phyloP scores from a whole-genome alignment of 306 rosid species.

The Citrullus amarus region DNA sequence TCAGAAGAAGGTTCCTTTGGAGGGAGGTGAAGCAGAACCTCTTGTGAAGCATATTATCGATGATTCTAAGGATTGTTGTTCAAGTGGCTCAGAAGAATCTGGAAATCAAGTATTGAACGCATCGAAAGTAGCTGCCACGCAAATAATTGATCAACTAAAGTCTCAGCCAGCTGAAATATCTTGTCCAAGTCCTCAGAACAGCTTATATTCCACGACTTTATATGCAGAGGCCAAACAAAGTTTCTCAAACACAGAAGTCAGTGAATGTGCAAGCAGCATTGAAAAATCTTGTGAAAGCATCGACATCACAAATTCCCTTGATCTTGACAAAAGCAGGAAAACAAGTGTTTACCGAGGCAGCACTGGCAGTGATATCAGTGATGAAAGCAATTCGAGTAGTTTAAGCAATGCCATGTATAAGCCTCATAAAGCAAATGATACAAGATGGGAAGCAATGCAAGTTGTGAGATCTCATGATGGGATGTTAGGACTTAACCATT shows the following conservation, averaged over 20 bases:
- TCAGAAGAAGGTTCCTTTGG: constrained; percentile 22
- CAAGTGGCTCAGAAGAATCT: constrained; percentile 28
- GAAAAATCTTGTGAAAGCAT: constrained; percentile 56
- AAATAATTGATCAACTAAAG: constrained; percentile 19
- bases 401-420: constrained; percentile 63
- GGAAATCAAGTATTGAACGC: constrained; percentile 22
- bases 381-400: constrained; percentile 75
- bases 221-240: constrained; percentile 85
- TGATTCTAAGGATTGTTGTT: constrained; percentile 25
- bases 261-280: constrained; percentile 58
- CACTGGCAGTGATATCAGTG: constrained; percentile 80
- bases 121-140: constrained; percentile 26
- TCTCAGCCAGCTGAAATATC: constrained; percentile 30
- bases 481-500: constrained; percentile 58
- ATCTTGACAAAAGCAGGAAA: constrained; percentile 66
- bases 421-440: constrained; percentile 79
- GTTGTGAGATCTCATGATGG: constrained; percentile 58
- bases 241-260: constrained; percentile 57
- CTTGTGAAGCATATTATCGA: constrained; percentile 19
- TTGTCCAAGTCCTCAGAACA: constrained; percentile 69
- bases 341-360: constrained; percentile 79
- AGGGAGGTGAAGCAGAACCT: constrained; percentile 35
- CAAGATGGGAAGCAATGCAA: constrained; percentile 93
- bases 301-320: constrained; percentile 43
- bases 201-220: constrained; percentile 54